These are phyloP conservation scores for Fraxinus anomala DNA, from an alignment of 257 asterid species.

Conservation along the genomic window DNA sequence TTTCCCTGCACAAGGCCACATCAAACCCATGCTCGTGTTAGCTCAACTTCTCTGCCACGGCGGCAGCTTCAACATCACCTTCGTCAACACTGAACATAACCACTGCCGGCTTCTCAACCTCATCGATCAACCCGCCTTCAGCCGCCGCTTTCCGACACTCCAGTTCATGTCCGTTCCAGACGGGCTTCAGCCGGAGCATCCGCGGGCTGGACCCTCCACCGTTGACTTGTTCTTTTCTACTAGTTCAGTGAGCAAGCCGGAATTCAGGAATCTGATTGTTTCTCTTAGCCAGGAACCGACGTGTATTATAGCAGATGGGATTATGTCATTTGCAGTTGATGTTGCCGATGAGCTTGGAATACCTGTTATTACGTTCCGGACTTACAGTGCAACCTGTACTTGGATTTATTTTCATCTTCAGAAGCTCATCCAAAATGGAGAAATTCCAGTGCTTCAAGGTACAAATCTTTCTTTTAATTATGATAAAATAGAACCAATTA, in stretches of 20 bases:
- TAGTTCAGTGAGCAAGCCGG: conserved; percentile 15
- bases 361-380: conserved; percentile 46
- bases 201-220: conserved; percentile 22
- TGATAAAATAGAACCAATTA: no score
- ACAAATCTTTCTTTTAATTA: background rate
- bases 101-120: conserved; percentile 30
- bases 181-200: conserved; percentile 48
- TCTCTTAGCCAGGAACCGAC: conserved; percentile 37
- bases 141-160: conserved; percentile 30
- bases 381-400: conserved; percentile 44
- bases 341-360: conserved; percentile 41
- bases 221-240: conserved; percentile 33
- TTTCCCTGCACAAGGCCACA: conserved; percentile 56
- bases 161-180: conserved; percentile 39
- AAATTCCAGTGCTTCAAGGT: conserved; percentile 43
- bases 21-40: conserved; percentile 49
- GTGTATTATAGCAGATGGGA: conserved; percentile 41
- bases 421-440: conserved; percentile 36
- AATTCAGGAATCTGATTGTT: conserved; percentile 27
- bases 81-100: conserved; percentile 42
- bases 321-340: conserved; percentile 50
- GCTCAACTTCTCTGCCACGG: conserved; percentile 44
- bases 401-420: conserved; percentile 42
- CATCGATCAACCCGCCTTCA: conserved; percentile 23
- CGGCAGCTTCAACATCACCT: conserved; percentile 33